These are phyloP conservation scores for Kurtzmaniella natalensis DNA, from an alignment of 1,139 yeast genomes.

Conservation along the genomic window DNA sequence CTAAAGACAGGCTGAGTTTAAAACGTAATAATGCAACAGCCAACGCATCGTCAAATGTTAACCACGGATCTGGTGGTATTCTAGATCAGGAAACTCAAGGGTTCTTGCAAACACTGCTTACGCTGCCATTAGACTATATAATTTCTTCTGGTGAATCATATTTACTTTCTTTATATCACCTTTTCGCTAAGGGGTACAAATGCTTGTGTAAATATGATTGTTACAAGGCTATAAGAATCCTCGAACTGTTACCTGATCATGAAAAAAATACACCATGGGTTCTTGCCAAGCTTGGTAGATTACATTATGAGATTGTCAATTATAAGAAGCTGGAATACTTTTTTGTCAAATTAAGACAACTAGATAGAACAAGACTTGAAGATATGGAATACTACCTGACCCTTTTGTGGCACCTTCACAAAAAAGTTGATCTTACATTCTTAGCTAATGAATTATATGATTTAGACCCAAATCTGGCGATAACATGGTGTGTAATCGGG, in stretches of 20 bases:
- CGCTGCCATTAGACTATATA: slow-evolving; percentile 4
- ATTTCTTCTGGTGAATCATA: slow-evolving; percentile 29
- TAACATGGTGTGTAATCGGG: slow-evolving; percentile 92
- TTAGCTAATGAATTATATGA: slow-evolving; percentile 80
- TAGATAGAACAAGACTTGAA: slow-evolving; percentile 76
- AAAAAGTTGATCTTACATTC: slow-evolving; percentile 73
- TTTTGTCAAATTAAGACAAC: slow-evolving; percentile 56
- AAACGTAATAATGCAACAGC: slow-evolving; percentile 30
- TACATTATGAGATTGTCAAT: slow-evolving; percentile 84
- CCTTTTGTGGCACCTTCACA: slow-evolving; percentile 86
- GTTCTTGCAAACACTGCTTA: slow-evolving; percentile 5
- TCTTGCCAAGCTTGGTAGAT: slow-evolving; percentile 68
- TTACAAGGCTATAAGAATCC: slow-evolving; percentile 68
- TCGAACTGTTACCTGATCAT: slow-evolving; percentile 57
- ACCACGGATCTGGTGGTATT: slow-evolving; percentile 7
- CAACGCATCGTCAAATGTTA: slow-evolving; percentile 8
- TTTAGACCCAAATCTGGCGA: slow-evolving; percentile 60
- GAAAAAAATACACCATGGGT: slow-evolving; percentile 86
- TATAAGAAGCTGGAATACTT: slow-evolving; percentile 70
- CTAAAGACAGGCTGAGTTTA: slow-evolving; percentile 35
- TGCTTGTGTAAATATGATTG: slow-evolving; percentile 71
- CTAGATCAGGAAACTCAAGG: slow-evolving; percentile 6
- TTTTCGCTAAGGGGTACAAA: slow-evolving; percentile 63
- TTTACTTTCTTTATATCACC: slow-evolving; percentile 49
- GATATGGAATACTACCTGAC: slow-evolving; percentile 95